Base-by-base conservation (phyloP, 495 filamentous ascomycete genomes). In the Daldinia childiae region DNA sequence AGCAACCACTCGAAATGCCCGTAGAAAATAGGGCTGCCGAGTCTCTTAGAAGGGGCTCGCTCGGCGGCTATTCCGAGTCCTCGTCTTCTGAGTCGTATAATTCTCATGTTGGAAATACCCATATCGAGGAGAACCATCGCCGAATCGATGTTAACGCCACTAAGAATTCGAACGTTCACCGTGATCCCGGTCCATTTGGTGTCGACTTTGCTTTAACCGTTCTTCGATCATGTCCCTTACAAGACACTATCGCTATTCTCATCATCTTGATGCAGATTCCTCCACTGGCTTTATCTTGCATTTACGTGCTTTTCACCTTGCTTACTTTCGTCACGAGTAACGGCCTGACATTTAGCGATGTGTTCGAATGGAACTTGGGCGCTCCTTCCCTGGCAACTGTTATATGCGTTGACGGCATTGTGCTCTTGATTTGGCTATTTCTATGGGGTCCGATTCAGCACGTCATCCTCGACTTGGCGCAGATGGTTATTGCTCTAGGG, bases 201-300 rank as follows among this genome's bases (percentile, higher is more conserved):
- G 66, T 73, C 69, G 88, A 90, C 70, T 80, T 94, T 61, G 89
- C 90, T 55, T 86, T 92, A 68, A 98, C 95, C 45, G 95, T 99
- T 66, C 88, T 99, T 69, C 87, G 87, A 69, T 94, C 93, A 27
- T 97, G 93, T 75, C 95, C 95, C 26, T 89, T 97, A 70, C 90
- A 92, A 79, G 95, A 99, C 83, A 97, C 95, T 62, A 92, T 99
- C 80, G 94, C 95, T 76, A 97, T 99, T 77, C 86, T 99, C 78
- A 98, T 99, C 79, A 91, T 99, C 78, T 88, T 99, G 62, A 90
- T 99, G 75, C 95, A 97, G 79, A 88, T 97, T n/a, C 94, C 96
- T 27, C 92, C 95, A 26, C 92, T 93, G 73, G 88, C 97, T 62
- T 86, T 98, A 66, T 94, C 93, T 60, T 83, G 93, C 77, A 92